Base-by-base conservation (phyloP, 495 filamentous ascomycete genomes). In the Xylaria palmicola region DNA sequence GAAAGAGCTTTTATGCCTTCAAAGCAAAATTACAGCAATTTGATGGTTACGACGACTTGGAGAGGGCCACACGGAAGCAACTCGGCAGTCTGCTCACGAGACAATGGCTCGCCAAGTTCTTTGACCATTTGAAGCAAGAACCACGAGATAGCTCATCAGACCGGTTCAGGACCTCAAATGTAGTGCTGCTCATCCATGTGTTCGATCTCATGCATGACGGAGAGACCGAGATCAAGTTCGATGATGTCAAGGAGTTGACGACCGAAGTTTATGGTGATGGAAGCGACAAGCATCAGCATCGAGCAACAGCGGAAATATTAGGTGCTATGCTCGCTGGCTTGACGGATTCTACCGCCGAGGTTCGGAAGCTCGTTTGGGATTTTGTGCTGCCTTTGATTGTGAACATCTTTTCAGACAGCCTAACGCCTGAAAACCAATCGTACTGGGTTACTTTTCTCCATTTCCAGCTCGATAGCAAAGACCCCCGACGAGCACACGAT, bases 391-490 rank as follows among this genome's bases (percentile, higher is more conserved):
- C 95, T 1, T 90, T 97, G 69, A 82, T 98, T 59, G 83, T 90
- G 41, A 84, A 86, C 70, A 87, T 98, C 47, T 90, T 98, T 69
- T 83, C 85, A 22, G 92, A 97, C 66, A 92, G 92, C 24, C 73
- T 99, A 37, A 98, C 92, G 0, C 94, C 95, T 5, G 94, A 99
- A 66, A 99, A 97, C 70, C 85, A 89, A 29, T 81, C 85, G 3
- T 98, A 99, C 73, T 99, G 94, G 94, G 88, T 88, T 60, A 94
- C 91, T 0, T 95, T 93, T 72, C 81, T 99, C 27, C 93, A 97
- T 66, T 85, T 97, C 72, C 83, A 92, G 29, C 77, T 95, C 15
- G 84, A 83, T 52, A 72, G 73, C 36, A 93, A 91, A 59, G 94
- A 99, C 73, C 92, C 94, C 17, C 82, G 94, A 60, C 84, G 93